Conservation (phyloP, 2,329 filamentous ascomycete genomes). For the Pyrenochaeta sp. region DNA sequence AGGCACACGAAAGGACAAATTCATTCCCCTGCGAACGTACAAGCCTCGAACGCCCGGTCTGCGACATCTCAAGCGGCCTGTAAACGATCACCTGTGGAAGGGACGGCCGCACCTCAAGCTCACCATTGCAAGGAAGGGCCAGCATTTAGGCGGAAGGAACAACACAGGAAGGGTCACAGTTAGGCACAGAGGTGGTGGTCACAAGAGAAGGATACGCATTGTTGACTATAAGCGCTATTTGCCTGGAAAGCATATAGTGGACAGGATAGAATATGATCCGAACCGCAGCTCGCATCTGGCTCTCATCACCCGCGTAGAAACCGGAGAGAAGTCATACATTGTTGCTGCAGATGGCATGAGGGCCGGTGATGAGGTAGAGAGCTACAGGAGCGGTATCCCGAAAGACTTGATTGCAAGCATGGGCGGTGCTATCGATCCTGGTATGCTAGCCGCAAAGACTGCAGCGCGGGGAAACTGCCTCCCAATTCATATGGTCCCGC, state of each 20-base stretch:
- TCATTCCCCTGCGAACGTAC: conserved; percentile 76
- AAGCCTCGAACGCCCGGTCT: conserved; percentile 93
- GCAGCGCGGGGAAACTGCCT: conserved; percentile 94
- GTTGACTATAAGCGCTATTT: conserved; percentile 85
- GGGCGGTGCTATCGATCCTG: conserved; percentile 91
- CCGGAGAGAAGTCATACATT: conserved; percentile 84
- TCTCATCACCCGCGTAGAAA: conserved; percentile 77
- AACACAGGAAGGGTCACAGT: conserved; percentile 86
- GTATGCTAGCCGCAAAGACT: conserved; percentile 94
- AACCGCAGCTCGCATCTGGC: conserved; percentile 94
- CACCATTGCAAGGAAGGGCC: conserved; percentile 91
- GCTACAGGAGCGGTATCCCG: conserved; percentile 89
- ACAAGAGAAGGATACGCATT: conserved; percentile 88
- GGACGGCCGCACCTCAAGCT: conserved; percentile 82
- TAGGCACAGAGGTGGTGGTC: conserved; percentile 89
- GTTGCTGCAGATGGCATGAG: conserved; percentile 94
- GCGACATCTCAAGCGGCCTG: conserved; percentile 87
- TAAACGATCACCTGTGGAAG: conserved; percentile 98
- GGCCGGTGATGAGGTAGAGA: conserved; percentile 89
- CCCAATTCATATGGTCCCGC: conserved; percentile 92
- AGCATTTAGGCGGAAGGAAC: conserved; percentile 92
- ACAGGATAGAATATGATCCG: conserved; percentile 96
- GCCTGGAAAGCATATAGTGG: conserved; percentile 85
- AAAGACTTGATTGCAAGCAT: conserved; percentile 86
- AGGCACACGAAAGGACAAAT: conserved; percentile 42